Evolutionary conservation across 108 stramenopile genomes (phyloP).

Genomic region (Skeletonema grethae): DNA sequence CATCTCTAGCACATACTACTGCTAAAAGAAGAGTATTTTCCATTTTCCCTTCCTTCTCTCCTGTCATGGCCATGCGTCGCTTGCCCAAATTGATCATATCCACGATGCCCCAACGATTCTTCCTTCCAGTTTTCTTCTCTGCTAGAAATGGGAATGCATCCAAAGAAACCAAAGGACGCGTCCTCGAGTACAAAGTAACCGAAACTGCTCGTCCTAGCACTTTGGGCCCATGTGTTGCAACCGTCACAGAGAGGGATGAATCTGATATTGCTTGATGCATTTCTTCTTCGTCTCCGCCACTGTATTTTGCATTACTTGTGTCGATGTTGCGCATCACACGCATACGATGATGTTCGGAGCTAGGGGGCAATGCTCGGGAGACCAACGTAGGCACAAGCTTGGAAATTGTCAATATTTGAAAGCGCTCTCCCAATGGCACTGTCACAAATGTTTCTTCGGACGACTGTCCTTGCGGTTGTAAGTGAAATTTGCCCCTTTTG

Average conservation of each 20-base stretch:
- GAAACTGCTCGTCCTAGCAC: conserved; percentile 23
- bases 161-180: conserved; percentile 51
- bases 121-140: conserved; percentile 9
- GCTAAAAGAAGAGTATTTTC: conserved; percentile 77
- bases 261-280: conserved; percentile 69
- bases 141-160: conserved; percentile 47
- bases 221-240: conserved; percentile 64
- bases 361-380: conserved; percentile 58
- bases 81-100: conserved; percentile 74
- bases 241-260: conserved; percentile 59
- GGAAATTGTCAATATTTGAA: conserved; percentile 74
- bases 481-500: conserved; percentile 57
- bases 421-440: conserved; percentile 74
- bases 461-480: conserved; percentile 59
- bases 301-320: neutral
- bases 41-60: conserved; percentile 57
- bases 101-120: conserved; percentile 56
- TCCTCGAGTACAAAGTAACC: conserved; percentile 62
- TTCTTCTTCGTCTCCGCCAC: conserved; percentile 25
- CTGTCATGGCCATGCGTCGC: conserved; percentile 52
- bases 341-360: conserved; percentile 19
- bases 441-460: conserved; percentile 59
- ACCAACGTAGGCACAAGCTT: conserved; percentile 75
- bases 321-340: neutral
- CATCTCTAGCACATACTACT: conserved; percentile 54